Conservation (phyloP, 306 rosid species). For the Glycyrrhiza uralensis region DNA sequence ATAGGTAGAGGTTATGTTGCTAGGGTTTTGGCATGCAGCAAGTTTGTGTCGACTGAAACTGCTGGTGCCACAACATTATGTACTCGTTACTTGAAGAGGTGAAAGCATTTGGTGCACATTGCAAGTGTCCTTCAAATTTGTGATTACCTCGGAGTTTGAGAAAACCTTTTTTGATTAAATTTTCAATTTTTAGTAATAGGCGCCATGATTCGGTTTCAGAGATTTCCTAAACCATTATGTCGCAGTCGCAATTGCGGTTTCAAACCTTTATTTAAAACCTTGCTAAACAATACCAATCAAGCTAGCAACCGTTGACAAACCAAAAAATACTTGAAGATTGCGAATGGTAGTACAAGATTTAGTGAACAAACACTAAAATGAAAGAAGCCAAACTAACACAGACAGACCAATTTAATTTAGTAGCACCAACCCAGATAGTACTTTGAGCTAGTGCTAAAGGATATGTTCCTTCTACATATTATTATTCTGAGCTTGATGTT, state of each 20-base stretch:
- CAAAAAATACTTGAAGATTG: too few species aligned
- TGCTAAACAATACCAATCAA: too few species aligned
- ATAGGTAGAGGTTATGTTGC: conserved; percentile 37
- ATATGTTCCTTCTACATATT: not conserved
- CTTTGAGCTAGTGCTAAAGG: not conserved
- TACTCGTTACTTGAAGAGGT: conserved; percentile 20
- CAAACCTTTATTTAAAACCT: too few species aligned
- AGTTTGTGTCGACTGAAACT: conserved; percentile 20
- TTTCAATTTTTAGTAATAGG: not conserved
- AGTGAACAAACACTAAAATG: too few species aligned
- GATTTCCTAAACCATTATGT: too few species aligned
- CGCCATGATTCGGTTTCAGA: too few species aligned
- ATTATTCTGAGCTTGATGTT: not conserved
- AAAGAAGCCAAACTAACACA: too few species aligned
- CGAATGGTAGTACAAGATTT: too few species aligned
- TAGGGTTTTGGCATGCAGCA: conserved; percentile 24
- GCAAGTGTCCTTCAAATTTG: conserved; percentile 4
- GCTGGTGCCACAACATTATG: conserved; percentile 25
- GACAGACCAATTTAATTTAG: too few species aligned
- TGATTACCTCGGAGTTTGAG: not conserved
- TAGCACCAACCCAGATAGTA: not conserved
- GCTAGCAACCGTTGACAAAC: too few species aligned
- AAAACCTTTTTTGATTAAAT: not conserved
- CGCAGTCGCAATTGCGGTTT: too few species aligned
- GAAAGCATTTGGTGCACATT: conserved; percentile 12